Base-by-base conservation (phyloP, 805 yeast species). In the Schwanniomyces yamadae region DNA sequence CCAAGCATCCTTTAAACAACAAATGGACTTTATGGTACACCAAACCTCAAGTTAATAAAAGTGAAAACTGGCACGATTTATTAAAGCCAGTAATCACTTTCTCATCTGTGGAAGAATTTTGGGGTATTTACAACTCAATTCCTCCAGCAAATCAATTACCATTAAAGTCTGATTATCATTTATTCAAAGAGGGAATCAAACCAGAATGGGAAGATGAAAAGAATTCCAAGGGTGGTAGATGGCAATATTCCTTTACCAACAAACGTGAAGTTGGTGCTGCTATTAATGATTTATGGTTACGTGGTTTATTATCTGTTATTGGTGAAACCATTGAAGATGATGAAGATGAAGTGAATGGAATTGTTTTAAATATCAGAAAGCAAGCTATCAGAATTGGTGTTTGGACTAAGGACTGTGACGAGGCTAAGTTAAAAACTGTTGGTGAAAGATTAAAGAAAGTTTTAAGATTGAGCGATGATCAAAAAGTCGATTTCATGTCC, bases 1-100 rank as follows among this genome's bases (percentile, higher is more conserved):
- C 82, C 41, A 82, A 82, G 59, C 99, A 93, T 63, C 96, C 97
- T 34, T 80, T 91, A 54, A 83, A 86, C 66, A 77, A 83, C 56
- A 79, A 77, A 64, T 91, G 96, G 97, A 88, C 98, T 15, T 77
- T 91, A 57, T 91, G 99, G 99, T 93, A 88, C 75, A 86, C 95
- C 41, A 89, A 89, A 71, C 98, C 99, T 43, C 82, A 87, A 42
- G 78, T 80, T 42, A 84, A 81, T 56, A 73, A 71, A 47, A 70
- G 71, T 48, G 95, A 88, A 67, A 80, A 87, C 54, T 91, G 98
- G 98, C 77, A 87, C 37, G 95, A 90, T 56, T 75, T 89, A 48
- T 75, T 93, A 57, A 89, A 89, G 70, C 95, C 96, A 39, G 95
- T 93, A 34, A 91, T 89, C 50, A 79, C 95, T 16, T 88, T 93